Evolutionary conservation across 1,139 yeast species (phyloP).

Genomic region (Geotrichum citri-aurantii): DNA sequence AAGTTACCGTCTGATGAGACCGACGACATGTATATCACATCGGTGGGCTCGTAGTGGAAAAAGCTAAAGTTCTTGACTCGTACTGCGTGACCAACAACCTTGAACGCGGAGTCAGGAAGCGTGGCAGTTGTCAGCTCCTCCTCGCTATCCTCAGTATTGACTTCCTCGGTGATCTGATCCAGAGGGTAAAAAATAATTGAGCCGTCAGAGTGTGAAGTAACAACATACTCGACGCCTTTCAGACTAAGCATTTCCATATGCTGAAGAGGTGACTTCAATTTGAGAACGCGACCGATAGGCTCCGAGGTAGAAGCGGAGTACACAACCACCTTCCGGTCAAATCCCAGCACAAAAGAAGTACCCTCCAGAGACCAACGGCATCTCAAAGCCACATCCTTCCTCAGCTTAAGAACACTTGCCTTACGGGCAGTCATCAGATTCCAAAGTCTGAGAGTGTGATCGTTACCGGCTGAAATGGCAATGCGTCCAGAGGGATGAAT

Average conservation of each 20-base stretch:
- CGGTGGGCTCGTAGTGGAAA: constrained; percentile 42
- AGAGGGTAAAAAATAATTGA: constrained; percentile 53
- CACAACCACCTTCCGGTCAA: constrained; percentile 55
- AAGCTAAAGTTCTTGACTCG: constrained; percentile 75
- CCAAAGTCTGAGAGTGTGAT: constrained; percentile 82
- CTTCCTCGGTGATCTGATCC: constrained; percentile 25
- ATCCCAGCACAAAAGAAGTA: constrained; percentile 67
- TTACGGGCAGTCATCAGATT: constrained; percentile 96
- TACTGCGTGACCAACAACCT: constrained; percentile 70
- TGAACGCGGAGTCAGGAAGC: constrained; percentile 35
- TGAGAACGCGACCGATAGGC: constrained; percentile 44
- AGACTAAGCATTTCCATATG: constrained; percentile 49
- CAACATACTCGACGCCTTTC: constrained; percentile 47
- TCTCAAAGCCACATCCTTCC: constrained; percentile 50
- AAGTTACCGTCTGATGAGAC: constrained; percentile 91
- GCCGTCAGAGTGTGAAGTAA: constrained; percentile 70
- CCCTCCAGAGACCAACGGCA: constrained; percentile 43
- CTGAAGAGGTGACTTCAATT: constrained; percentile 58
- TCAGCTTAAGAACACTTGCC: constrained; percentile 73
- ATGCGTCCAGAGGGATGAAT: constrained; percentile 92
- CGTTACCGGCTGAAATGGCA: constrained; percentile 84
- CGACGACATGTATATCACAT: constrained; percentile 51
- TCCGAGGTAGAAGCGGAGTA: constrained; percentile 63
- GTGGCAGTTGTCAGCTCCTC: constrained; percentile 27
- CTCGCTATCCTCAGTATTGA: constrained; percentile 28